Base-by-base conservation (phyloP, 768 basidiomycete species). In the Russula virescens region DNA sequence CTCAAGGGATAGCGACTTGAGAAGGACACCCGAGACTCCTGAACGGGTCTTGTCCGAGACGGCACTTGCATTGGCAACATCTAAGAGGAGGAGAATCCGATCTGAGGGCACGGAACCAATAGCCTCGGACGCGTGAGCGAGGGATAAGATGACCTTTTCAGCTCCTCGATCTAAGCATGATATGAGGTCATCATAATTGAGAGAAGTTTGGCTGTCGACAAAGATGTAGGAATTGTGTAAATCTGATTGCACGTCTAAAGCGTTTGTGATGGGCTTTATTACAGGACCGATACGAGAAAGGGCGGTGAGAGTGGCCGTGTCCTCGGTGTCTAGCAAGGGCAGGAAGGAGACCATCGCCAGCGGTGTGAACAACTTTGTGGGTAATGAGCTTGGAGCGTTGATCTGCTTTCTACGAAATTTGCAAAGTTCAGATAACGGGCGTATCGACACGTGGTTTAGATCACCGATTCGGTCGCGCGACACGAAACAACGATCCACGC, bases 271-370 rank as follows among this genome's bases (percentile, higher is more conserved):
- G 0, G 79, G 79, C 55, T 87, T 72, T 51, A 97, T 78, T 60
- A 96, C 71, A 10, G 95, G 92, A 0, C 88, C 88, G 51, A 97
- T 83, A 21, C 93, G 85, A 56, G 81, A 75, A 60, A 94, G 81
- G 4, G 87, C 81, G 23, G 76, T 68, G 60, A 88, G 74, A 19
- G 93, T 79, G 8, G 76, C 73, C 51, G 78, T 77, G 52, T 76
- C 75, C 23, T 73, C 70, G 64, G 74, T 72, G 65, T 85, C 85
- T 67, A 89, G 70, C 61, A 66, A 55, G 19, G 65, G 63, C 25
- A 73, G 66, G 52, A 73, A 73, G 64, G 69, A 68, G 34, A 71
- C 67, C 74, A 75, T 74, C 35, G 8, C 31, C 31, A 31, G 5
- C 8, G 31, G 31, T 31, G 31, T 31, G 31, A 8, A 31, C n/a